Conservation (phyloP, 2,329 filamentous ascomycete genomes). For the Aspergillus fumigatiaffinis region DNA sequence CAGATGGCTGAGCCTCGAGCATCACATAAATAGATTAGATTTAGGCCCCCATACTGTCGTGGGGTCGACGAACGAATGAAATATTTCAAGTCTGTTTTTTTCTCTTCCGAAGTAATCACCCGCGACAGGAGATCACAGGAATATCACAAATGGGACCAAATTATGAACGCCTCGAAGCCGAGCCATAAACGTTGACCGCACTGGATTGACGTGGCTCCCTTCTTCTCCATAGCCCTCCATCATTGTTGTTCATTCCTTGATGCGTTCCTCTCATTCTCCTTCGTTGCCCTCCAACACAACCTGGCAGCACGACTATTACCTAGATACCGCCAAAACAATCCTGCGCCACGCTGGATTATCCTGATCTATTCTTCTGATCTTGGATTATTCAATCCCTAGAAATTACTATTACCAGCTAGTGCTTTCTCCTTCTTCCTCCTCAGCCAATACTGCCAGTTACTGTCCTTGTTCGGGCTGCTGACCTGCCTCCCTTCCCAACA, state of each 20-base stretch:
- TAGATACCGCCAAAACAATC: neutral
- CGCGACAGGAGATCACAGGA: neutral
- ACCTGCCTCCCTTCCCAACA: neutral
- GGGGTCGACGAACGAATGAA: neutral
- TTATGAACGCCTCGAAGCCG: neutral
- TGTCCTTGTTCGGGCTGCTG: neutral
- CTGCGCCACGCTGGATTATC: slow-evolving; percentile 7
- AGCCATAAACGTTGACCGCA: neutral
- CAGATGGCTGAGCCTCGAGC: neutral
- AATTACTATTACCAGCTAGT: neutral
- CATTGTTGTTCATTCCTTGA: neutral
- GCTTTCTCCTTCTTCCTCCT: neutral
- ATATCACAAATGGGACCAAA: neutral
- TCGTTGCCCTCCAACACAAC: slow-evolving; percentile 12
- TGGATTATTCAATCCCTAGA: neutral
- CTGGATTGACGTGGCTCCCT: neutral
- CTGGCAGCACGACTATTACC: neutral
- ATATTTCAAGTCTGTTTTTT: neutral
- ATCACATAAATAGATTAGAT: neutral
- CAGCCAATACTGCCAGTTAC: neutral
- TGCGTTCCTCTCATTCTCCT: slow-evolving; percentile 8
- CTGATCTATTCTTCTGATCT: neutral
- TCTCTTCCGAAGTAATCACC: neutral
- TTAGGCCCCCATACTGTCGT: neutral
- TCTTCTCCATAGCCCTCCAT: neutral